A percentile compares a stretch with the other conserved stretches of the same genome.
Evolutionary conservation across 495 filamentous ascomycete genomes (phyloP).

Genomic region (Tuber brumale): DNA sequence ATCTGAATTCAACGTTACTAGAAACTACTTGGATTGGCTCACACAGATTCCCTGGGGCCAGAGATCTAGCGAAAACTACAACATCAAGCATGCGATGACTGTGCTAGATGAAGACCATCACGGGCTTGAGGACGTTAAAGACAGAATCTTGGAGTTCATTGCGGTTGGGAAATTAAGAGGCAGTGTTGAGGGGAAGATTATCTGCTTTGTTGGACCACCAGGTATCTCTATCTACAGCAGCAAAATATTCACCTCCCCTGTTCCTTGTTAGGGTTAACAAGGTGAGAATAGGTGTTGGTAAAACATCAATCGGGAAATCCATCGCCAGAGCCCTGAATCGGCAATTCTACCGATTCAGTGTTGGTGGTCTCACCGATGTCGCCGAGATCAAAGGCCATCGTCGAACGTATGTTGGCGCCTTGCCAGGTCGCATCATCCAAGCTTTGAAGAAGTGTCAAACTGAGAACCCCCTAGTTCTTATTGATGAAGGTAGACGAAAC

Average conservation of each 20-base stretch:
- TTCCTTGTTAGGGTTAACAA: conserved; percentile 14
- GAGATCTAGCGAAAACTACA: conserved; percentile 92
- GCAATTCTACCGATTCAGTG: conserved; percentile 96
- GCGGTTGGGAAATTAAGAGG: conserved; percentile 95
- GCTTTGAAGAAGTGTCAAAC: conserved; percentile 99
- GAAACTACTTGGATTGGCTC: conserved; percentile 98
- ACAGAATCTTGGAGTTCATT: conserved; percentile 97
- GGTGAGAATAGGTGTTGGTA: conserved; percentile 63
- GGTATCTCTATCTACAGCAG: conserved; percentile 40
- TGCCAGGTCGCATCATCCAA: conserved; percentile 95
- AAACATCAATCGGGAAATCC: conserved; percentile 97
- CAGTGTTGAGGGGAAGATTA: conserved; percentile 96
- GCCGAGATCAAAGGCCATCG: conserved; percentile 99
- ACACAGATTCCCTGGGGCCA: conserved; percentile 98
- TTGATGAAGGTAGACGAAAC: conserved; percentile 60
- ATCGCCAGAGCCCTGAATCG: conserved; percentile 90
- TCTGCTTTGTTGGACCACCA: conserved; percentile 95
- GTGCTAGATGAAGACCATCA: conserved; percentile 97
- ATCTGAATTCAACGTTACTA: conserved; percentile 98
- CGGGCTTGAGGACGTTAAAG: conserved; percentile 96
- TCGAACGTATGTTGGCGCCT: conserved; percentile 90
- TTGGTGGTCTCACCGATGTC: conserved; percentile 93
- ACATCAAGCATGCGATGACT: conserved; percentile 77
- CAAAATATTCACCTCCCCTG: conserved; percentile 7
- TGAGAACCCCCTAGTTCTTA: conserved; percentile 92